Evolutionary conservation across 345 rosid species (phyloP), one percentile per base, ranked within the genome.

Genomic region (Abelmoschus esculentus): DNA sequence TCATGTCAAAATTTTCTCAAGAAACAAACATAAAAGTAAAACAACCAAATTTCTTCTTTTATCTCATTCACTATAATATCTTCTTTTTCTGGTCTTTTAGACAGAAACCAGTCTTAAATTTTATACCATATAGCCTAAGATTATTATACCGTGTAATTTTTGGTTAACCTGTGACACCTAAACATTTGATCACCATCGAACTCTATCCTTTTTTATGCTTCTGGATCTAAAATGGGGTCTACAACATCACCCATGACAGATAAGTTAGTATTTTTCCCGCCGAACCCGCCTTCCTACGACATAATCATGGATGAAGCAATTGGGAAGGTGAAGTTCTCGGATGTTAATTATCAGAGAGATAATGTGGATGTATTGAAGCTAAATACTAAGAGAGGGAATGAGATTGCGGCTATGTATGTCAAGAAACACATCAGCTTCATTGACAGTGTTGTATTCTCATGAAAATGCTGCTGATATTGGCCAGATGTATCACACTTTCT

Each of bases 391-490:
- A 87, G 73, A 83, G 92, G 97, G 70, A 90, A 89, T 69, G 84
- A 89, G 71, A 88, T 93, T 46, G 80, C 85, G 31, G 93, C 86
- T 4, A 74, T 86, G 77, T 85, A 77, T 67, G 85, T 87, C 64
- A 90, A 82, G 78, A 22, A 22, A 93, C 66, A 86, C 91, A 17
- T 76, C 86, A 3, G 92, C 98, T 52, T 81, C 88, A 36, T 66
- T 87, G 50, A 89, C 98, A 8, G 70, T 90, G 34, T 71, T 93
- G 29, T 93, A 87, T 73, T 93, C 98, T 72, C 98, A 93, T 53
- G 98, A 97, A 62, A 93, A 93, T 71, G 98, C 98, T 38, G 85
- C 98, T 56, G 97, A 93, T 85, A 66, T 93, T 28, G 96, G 95
- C 46, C 96, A 84, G 80, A 83, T 86, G 90, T 84, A 57, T 66